phyloP scores from a whole-genome alignment of 495 filamentous ascomycete genomes.

The Elasticomyces elasticus region DNA sequence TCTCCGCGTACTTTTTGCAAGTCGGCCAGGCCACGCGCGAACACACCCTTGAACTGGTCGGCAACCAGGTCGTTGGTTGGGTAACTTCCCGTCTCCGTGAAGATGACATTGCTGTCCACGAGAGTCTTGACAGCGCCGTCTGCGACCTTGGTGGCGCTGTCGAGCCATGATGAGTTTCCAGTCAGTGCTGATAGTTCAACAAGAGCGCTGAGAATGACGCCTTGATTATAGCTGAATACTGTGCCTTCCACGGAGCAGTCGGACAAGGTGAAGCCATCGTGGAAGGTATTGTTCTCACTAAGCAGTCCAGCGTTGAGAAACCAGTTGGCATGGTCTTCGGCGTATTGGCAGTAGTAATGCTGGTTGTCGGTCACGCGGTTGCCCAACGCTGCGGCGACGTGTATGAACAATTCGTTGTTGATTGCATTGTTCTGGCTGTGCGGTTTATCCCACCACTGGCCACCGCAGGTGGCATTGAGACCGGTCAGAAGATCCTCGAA shows the following conservation, averaged over 20 bases:
- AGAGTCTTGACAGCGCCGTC: slow-evolving; percentile 47
- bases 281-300: slow-evolving; percentile 53
- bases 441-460: slow-evolving; percentile 60
- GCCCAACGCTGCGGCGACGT: slow-evolving; percentile 60
- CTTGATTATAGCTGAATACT: slow-evolving; percentile 74
- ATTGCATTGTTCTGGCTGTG: slow-evolving; percentile 57
- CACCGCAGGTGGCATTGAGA: slow-evolving; percentile 41
- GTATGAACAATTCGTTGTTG: slow-evolving; percentile 65
- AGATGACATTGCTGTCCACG: slow-evolving; percentile 47
- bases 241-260: slow-evolving; percentile 43
- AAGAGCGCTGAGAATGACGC: slow-evolving; percentile 62
- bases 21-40: slow-evolving; percentile 56
- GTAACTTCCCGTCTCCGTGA: slow-evolving; percentile 55
- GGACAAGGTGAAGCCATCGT: slow-evolving; percentile 53
- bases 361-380: slow-evolving; percentile 46
- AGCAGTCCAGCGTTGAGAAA: slow-evolving; percentile 57
- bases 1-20: slow-evolving; percentile 46
- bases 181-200: slow-evolving; percentile 56
- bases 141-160: slow-evolving; percentile 43
- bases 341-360: slow-evolving; percentile 47
- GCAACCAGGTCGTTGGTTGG: slow-evolving; percentile 52
- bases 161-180: slow-evolving; percentile 43
- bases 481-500: slow-evolving; percentile 46
- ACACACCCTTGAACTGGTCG: slow-evolving; percentile 70
- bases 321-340: slow-evolving; percentile 55